Percentiles rank a stretch among this genome's conserved stretches.
Evolutionary conservation across 2,329 filamentous ascomycete genomes (phyloP).

Genomic region (Diplodia mutila): DNA sequence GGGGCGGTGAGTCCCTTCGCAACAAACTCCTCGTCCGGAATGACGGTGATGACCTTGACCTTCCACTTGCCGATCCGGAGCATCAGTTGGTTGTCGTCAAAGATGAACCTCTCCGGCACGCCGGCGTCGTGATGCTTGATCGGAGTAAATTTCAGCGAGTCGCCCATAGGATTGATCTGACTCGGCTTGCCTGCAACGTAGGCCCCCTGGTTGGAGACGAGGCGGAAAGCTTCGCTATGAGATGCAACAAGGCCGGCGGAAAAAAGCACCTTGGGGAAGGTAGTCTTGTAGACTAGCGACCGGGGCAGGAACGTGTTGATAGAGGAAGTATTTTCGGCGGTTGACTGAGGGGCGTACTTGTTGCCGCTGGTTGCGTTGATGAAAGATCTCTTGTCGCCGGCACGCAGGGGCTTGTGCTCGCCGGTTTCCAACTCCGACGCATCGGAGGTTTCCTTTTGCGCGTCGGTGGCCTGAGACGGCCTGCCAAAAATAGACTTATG

Average conservation of each 20-base stretch:
- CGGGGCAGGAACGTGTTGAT: slow-evolving; percentile 59
- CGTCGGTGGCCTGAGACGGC: background rate
- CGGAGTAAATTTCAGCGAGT: slow-evolving; percentile 63
- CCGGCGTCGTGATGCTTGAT: slow-evolving; percentile 63
- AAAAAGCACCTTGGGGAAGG: slow-evolving; percentile 62
- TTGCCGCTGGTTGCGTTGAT: slow-evolving; percentile 38
- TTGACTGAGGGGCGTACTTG: slow-evolving; percentile 29
- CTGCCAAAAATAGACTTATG: slow-evolving; percentile 54
- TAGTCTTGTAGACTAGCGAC: slow-evolving; percentile 58
- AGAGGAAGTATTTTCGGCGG: background rate
- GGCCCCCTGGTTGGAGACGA: slow-evolving; percentile 59
- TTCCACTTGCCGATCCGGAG: slow-evolving; percentile 64
- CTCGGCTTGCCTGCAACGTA: slow-evolving; percentile 62
- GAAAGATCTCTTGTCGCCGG: slow-evolving; percentile 30
- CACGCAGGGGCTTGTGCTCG: background rate
- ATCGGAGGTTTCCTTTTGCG: background rate
- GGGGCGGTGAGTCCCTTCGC: slow-evolving; percentile 51
- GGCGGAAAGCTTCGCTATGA: slow-evolving; percentile 61
- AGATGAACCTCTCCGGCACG: slow-evolving; percentile 62
- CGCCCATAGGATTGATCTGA: slow-evolving; percentile 50
- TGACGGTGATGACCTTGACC: slow-evolving; percentile 59
- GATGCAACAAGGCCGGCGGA: slow-evolving; percentile 64
- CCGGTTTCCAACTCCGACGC: background rate
- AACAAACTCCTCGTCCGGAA: slow-evolving; percentile 59
- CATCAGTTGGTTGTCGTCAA: slow-evolving; percentile 61